Conservation (phyloP, 78 protist species). For the Diacronema lutheri region DNA sequence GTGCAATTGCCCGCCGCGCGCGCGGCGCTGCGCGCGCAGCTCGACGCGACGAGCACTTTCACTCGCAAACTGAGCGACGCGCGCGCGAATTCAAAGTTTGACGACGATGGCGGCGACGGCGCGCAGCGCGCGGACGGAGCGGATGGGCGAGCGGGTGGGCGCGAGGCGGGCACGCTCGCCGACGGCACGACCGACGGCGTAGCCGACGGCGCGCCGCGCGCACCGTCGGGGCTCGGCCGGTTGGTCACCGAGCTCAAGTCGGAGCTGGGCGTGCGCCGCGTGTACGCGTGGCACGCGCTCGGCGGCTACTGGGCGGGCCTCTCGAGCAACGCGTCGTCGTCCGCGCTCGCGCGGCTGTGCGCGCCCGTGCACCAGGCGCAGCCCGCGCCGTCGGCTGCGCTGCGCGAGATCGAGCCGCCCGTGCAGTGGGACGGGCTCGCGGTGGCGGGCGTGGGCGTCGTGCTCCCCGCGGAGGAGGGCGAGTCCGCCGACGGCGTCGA, state of each 20-base stretch:
- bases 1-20: background rate
- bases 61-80: background rate
- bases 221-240: background rate
- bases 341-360: background rate
- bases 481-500: too few relatives aligned
- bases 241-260: background rate
- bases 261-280: background rate
- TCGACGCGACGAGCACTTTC: conserved; percentile 20
- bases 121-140: background rate
- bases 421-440: conserved; percentile 19
- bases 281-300: conserved; percentile 19
- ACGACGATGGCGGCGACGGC: background rate
- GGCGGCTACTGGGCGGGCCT: conserved; percentile 42
- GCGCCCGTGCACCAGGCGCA: background rate
- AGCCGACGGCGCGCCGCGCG: background rate
- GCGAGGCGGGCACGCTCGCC: too few relatives aligned
- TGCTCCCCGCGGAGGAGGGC: too few relatives aligned
- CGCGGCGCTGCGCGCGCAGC: background rate
- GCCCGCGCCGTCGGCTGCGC: background rate
- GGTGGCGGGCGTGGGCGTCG: background rate
- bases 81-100: conserved; percentile 17
- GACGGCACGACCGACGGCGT: too few relatives aligned
- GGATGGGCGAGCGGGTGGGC: too few relatives aligned
- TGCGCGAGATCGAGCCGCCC: conserved; percentile 7
- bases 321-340: background rate